Evolutionary conservation across 2,329 filamentous ascomycete species (phyloP).

Genomic region (Neonectria punicea): DNA sequence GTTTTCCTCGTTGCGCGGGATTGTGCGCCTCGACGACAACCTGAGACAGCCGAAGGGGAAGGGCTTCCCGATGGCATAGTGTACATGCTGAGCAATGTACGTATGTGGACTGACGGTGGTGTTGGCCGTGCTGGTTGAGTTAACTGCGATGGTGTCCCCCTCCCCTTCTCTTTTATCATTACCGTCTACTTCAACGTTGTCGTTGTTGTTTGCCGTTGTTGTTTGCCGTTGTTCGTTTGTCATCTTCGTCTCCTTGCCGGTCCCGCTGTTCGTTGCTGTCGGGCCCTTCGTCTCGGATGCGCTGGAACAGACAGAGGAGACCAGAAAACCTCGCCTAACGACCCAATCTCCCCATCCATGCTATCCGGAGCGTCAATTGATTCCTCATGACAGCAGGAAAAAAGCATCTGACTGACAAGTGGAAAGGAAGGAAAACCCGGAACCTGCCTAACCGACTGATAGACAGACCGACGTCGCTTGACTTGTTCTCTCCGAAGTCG

Average conservation of each 20-base stretch:
- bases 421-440: constrained; percentile 28
- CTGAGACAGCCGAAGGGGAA: constrained; percentile 38
- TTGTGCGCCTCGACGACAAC: constrained; percentile 36
- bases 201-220: not conserved
- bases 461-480: constrained; percentile 12
- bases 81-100: constrained; percentile 36
- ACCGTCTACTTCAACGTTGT: not conserved
- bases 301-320: constrained; percentile 1
- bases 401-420: constrained; percentile 34
- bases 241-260: not conserved
- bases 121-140: constrained; percentile 27
- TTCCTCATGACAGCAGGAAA: constrained; percentile 13
- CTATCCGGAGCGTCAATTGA: constrained; percentile 16
- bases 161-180: not conserved
- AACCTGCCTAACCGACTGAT: constrained; percentile 23
- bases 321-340: constrained; percentile 11
- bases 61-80: constrained; percentile 32
- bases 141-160: constrained; percentile 25
- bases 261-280: constrained; percentile 4
- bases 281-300: constrained; percentile 12
- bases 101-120: constrained; percentile 36
- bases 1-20: constrained; percentile 31
- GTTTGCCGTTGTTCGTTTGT: not conserved
- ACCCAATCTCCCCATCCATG: constrained; percentile 11
- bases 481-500: constrained; percentile 15